Base-by-base conservation (phyloP, 768 basidiomycete genomes). In the Rhodotorula graminis region DNA sequence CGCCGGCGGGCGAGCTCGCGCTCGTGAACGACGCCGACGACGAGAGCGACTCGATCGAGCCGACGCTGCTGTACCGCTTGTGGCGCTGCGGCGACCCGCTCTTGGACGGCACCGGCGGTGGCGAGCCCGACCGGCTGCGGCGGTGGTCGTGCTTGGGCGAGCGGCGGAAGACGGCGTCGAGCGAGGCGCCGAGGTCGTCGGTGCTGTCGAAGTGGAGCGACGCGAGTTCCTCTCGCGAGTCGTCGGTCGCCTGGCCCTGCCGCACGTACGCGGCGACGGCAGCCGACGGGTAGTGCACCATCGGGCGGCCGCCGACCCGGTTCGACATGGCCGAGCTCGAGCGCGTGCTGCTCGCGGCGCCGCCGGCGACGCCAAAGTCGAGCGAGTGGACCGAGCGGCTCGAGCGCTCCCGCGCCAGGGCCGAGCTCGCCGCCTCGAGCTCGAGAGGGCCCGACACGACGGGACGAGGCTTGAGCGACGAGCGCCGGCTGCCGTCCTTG, bases 391-490 rank as follows among this genome's bases (percentile, higher is more conserved):
- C 44, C 49, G 64, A 65, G 46, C 52, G 25, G n/a, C 11, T 44
- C 49, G 64, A 65, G 7, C 46, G 55, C 42, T 58, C 56, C 25
- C 25, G 53, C 3, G 25, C 42, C 50, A 61, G 56, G 4, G 65
- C 64, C 16, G 50, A n/a, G 14, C 16, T n/a, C 16, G 70, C 70
- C 3, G 29, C 55, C 29, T 72, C 29, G 0, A 72, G 62, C 44
- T 72, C 71, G 64, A 72, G 66, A 27, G 71, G 71, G 2, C 58
- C 71, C 5, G 67, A 72, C 23, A 72, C 63, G 63, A 68, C 47
- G 25, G 71, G 71, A 0, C 71, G 66, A n/a, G 71, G 61, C 31
- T 67, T 63, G 50, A 11, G 15, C 25, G 55, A 23, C 5, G 12
- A 4, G 60, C 44, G 40, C 0, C 60, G 42, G 15, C n/a, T 29